A percentile compares a stretch with the other conserved stretches of the same genome.
These are phyloP conservation scores for Cytidiella melzeri DNA, from an alignment of 768 basidiomycete species.

Conservation along the genomic window DNA sequence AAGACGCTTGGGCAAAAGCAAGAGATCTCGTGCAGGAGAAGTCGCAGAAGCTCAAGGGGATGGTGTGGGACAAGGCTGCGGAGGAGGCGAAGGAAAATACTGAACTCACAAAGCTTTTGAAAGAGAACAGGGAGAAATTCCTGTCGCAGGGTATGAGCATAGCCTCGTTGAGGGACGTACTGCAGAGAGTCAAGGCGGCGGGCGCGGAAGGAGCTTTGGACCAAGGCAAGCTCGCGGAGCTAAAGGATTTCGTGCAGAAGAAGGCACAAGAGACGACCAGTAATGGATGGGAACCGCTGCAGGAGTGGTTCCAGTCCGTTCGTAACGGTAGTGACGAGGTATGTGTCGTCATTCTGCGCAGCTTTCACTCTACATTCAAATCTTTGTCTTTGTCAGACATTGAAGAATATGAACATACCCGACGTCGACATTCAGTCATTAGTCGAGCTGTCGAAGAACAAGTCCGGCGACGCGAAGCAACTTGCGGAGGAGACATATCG, in stretches of 20 bases:
- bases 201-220: constrained; percentile 18
- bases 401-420: constrained; percentile 18
- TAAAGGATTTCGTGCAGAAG: constrained; percentile 21
- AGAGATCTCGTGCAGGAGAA: constrained; percentile 23
- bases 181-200: constrained; percentile 20
- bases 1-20: constrained; percentile 20
- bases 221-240: constrained; percentile 25
- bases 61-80: constrained; percentile 16
- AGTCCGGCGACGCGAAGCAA: constrained; percentile 25
- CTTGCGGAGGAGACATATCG: constrained; percentile 27
- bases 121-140: constrained; percentile 23
- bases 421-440: constrained; percentile 19
- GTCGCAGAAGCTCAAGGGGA: constrained; percentile 20
- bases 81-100: constrained; percentile 25
- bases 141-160: constrained; percentile 14
- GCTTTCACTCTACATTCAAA: neutral
- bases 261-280: constrained; percentile 23
- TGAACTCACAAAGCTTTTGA: constrained; percentile 22
- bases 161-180: constrained; percentile 19
- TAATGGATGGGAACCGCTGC: constrained; percentile 20
- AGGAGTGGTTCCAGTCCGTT: constrained; percentile 21
- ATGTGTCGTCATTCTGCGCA: neutral
- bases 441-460: constrained; percentile 19
- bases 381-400: constrained; percentile 10
- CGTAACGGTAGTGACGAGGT: constrained; percentile 26